Base-by-base conservation (phyloP, 805 yeast genomes). In the Kuraishia piskuri region DNA sequence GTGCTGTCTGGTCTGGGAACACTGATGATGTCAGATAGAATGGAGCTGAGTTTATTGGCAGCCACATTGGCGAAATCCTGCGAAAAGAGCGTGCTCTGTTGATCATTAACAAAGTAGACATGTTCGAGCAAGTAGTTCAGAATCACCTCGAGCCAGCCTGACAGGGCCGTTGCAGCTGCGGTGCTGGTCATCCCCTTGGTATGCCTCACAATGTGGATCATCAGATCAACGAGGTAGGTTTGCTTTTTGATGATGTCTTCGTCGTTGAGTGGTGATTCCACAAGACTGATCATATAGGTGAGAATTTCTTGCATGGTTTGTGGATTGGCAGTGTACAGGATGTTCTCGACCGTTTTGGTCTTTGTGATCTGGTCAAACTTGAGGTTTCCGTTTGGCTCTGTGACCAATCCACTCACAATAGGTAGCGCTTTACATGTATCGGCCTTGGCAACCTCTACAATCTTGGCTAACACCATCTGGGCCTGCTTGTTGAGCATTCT, bases 341-440 rank as follows among this genome's bases (percentile, higher is more conserved):
- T 61, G 14, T 63, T 66, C 46, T 80, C 82, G 12, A 80, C 69
- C 0, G 89, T 79, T 63, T 85, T 89, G 1, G 91, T 71, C 61
- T 86, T 90, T 1, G 96, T 85, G 25, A 87, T 64, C 56, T 77
- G 74, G 66, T 91, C 97, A 66, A 91, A 90, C 55, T 82, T 82
- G 61, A 87, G 73, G 45, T 80, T 76, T 3, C 88, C 88, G 24
- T 74, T 73, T 19, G 71, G 66, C 14, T 78, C 76, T 37, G 68
- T 59, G 17, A 80, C 58, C 2, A 83, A 52, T 1, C 59, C 58
- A 51, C 55, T 54, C 26, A 68, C 50, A 14, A 66, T 52, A 1
- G 67, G 60, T 1, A 65, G 46, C 31, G 63, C 59, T 53, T 73
- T 69, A 19, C 61, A 57, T 2, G 78, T 73, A 52, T 78, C 67